Evolutionary conservation across 2,329 filamentous ascomycete species (phyloP).

Genomic region (Microthyrium microscopicum): DNA sequence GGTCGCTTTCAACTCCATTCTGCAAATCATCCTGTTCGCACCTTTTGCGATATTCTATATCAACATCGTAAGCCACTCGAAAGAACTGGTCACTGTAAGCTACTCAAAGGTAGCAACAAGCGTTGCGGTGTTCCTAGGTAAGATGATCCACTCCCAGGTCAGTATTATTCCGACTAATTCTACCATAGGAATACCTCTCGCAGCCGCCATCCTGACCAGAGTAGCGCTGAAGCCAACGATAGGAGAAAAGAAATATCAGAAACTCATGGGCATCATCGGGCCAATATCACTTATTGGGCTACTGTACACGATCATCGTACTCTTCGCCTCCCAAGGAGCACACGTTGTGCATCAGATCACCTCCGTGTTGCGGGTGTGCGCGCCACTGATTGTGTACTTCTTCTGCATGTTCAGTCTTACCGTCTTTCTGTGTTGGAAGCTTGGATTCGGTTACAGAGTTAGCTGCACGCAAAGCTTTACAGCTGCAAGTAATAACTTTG

Average conservation of each 20-base stretch:
- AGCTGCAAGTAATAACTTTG: conserved; percentile 84
- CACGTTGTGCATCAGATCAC: conserved; percentile 71
- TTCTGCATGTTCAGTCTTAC: conserved; percentile 52
- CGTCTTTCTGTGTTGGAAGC: conserved; percentile 38
- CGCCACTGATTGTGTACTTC: conserved; percentile 72
- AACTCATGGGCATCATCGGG: conserved; percentile 50
- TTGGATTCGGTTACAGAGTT: conserved; percentile 57
- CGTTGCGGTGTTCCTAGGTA: conserved; percentile 65
- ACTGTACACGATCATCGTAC: conserved; percentile 69
- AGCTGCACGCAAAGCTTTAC: conserved; percentile 70
- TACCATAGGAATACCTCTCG: conserved; percentile 52
- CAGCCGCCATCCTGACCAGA: conserved; percentile 58
- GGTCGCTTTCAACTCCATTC: conserved; percentile 29
- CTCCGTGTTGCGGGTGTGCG: conserved; percentile 66
- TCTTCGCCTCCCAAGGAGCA: conserved; percentile 67
- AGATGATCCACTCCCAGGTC: too few relatives aligned
- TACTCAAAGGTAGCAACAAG: conserved; percentile 60
- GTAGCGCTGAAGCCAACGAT: conserved; percentile 39
- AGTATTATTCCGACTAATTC: background rate
- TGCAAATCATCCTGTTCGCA: conserved; percentile 31
- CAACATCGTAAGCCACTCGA: conserved; percentile 26
- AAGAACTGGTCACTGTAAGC: background rate
- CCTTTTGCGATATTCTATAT: conserved; percentile 37
- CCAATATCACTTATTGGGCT: conserved; percentile 70
- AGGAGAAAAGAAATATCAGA: conserved; percentile 43